phyloP scores from a whole-genome alignment of 2,329 filamentous ascomycete species.

The Pseudogymnoascus pannorum region DNA sequence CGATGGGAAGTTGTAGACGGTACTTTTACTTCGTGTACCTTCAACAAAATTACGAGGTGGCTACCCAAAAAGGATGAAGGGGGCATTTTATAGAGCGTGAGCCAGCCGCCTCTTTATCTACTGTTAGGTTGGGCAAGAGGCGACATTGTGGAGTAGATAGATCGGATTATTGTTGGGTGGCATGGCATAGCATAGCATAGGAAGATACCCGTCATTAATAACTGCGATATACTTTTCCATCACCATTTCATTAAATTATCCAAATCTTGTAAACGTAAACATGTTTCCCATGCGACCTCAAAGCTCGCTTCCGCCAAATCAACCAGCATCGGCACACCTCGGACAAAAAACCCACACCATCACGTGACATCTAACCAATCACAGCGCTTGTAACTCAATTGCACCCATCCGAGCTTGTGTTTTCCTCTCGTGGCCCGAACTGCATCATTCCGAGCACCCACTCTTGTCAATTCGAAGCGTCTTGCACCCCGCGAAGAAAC shows the following conservation, averaged over 20 bases:
- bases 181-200: background rate
- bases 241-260: background rate
- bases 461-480: background rate
- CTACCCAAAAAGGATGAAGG: background rate
- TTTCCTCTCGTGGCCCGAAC: constrained; percentile 1
- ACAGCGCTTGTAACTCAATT: background rate
- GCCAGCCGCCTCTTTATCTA: background rate
- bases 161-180: background rate
- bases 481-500: background rate
- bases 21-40: background rate
- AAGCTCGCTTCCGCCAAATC: background rate
- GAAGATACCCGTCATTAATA: background rate
- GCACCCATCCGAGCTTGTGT: background rate
- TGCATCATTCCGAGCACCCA: background rate
- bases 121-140: background rate
- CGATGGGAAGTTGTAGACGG: background rate
- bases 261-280: no score
- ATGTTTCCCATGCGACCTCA: background rate
- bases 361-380: background rate
- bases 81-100: background rate
- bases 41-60: background rate
- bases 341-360: background rate
- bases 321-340: background rate
- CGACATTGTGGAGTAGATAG: background rate
- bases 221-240: background rate